Conservation (phyloP, 139 green algal species). For the Picocystis salinarum region DNA sequence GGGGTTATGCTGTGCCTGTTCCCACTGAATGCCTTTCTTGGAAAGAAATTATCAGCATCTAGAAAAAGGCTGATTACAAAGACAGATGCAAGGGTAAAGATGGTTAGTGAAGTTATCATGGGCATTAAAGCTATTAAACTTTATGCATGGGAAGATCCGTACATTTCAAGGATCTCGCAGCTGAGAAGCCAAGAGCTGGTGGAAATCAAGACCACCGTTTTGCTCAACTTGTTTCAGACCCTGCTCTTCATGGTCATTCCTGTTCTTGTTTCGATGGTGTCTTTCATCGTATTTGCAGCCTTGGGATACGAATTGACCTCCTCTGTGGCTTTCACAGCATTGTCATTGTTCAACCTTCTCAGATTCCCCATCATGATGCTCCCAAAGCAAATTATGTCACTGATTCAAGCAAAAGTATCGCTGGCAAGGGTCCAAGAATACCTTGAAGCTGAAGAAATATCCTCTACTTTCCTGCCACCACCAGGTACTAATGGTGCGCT, state of each 20-base stretch:
- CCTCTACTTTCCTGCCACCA: too few relatives aligned
- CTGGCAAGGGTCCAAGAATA: conserved; percentile 36
- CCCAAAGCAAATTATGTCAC: conserved; percentile 35
- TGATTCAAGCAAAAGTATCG: conserved; percentile 32
- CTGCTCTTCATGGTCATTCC: conserved; percentile 17
- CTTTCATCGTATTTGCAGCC: conserved; percentile 34
- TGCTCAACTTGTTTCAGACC: conserved; percentile 16
- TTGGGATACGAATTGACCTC: conserved; percentile 36
- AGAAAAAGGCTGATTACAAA: conserved; percentile 29
- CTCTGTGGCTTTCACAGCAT: conserved; percentile 51
- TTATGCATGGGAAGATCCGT: conserved; percentile 72
- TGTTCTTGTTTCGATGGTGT: conserved; percentile 28
- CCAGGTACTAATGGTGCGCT: too few relatives aligned
- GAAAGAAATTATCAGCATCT: conserved; percentile 24
- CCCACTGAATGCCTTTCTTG: conserved; percentile 40
- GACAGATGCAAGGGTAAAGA: conserved; percentile 60
- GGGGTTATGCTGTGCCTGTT: conserved; percentile 51
- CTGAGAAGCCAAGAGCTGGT: conserved; percentile 48
- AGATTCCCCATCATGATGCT: conserved; percentile 64
- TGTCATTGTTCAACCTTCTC: conserved; percentile 70
- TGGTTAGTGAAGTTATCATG: conserved; percentile 59
- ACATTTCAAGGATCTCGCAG: conserved; percentile 32
- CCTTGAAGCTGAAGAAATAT: background rate
- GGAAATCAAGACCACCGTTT: conserved; percentile 11
- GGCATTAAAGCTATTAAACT: conserved; percentile 86